Evolutionary conservation across 2,329 filamentous ascomycete genomes (phyloP).

Genomic region (Pleoardoris graminearum): DNA sequence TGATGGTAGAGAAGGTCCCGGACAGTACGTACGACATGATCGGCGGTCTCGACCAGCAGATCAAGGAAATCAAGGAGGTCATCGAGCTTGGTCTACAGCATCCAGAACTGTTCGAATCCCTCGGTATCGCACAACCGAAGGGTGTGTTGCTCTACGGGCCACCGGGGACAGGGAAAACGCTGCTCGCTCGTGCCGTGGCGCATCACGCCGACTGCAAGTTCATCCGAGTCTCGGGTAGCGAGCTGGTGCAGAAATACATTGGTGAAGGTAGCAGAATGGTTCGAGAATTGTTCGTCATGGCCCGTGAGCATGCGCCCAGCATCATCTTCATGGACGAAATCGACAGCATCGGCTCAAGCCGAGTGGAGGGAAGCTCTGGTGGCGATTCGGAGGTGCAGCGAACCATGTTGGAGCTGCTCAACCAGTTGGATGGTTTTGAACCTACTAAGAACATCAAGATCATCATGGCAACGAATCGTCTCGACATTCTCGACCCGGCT

Average conservation of each 20-base stretch:
- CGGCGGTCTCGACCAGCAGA: constrained; percentile 96
- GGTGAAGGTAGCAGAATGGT: constrained; percentile 98
- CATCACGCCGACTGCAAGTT: constrained; percentile 99
- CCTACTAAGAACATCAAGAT: constrained; percentile 99
- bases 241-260: constrained; percentile 98
- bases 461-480: constrained; percentile 98
- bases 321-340: constrained; percentile 99
- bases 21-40: constrained; percentile 99
- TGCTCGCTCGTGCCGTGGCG: constrained; percentile 91
- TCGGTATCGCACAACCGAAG: constrained; percentile 97
- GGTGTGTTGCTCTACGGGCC: constrained; percentile 95
- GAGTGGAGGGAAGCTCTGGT: constrained; percentile 92
- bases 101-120: constrained; percentile 97
- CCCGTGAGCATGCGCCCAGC: constrained; percentile 92
- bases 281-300: constrained; percentile 98
- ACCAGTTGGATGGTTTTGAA: constrained; percentile 98
- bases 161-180: constrained; percentile 94
- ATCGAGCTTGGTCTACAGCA: constrained; percentile 98
- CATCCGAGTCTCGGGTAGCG: constrained; percentile 93
- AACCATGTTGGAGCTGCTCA: constrained; percentile 97
- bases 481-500: constrained; percentile 95
- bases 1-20: constrained; percentile 99
- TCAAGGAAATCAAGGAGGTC: constrained; percentile 99
- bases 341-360: constrained; percentile 95
- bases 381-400: constrained; percentile 98